phyloP scores from a whole-genome alignment of 2,329 filamentous ascomycete species.

The Aspergillus fumigatus region DNA sequence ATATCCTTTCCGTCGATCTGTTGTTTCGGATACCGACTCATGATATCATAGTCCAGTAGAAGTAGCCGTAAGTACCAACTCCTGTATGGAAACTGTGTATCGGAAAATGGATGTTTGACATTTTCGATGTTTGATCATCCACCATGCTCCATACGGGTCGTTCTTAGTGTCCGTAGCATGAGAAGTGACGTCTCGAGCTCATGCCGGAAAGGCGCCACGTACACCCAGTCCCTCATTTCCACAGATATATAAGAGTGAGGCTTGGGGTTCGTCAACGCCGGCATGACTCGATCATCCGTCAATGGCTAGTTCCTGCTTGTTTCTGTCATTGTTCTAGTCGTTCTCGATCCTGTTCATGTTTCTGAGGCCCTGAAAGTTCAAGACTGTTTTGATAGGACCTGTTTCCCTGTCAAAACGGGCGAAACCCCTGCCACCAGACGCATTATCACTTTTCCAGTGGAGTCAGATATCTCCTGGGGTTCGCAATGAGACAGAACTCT shows the following conservation, averaged over 20 bases:
- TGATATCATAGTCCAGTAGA: slow-evolving; percentile 5
- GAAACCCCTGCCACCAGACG: neutral
- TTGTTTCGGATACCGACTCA: slow-evolving; percentile 4
- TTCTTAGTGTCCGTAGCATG: neutral
- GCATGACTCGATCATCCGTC: neutral
- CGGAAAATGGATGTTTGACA: neutral
- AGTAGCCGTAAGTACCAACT: neutral
- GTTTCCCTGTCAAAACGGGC: neutral
- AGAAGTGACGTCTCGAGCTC: neutral
- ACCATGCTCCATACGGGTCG: neutral
- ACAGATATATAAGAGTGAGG: neutral
- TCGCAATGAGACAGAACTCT: neutral
- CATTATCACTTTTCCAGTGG: neutral
- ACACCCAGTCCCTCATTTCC: neutral
- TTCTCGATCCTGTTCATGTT: neutral
- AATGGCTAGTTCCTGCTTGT: neutral
- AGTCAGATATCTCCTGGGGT: neutral
- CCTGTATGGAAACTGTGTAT: neutral
- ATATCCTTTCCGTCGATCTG: slow-evolving; percentile 1
- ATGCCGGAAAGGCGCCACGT: neutral
- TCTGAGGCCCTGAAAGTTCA: neutral
- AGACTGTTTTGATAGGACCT: neutral
- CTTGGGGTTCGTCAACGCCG: neutral
- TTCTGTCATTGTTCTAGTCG: neutral
- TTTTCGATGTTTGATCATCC: neutral